Evolutionary conservation across 1,139 yeast genomes (phyloP).

Genomic region (Scheffersomyces quercinus): DNA sequence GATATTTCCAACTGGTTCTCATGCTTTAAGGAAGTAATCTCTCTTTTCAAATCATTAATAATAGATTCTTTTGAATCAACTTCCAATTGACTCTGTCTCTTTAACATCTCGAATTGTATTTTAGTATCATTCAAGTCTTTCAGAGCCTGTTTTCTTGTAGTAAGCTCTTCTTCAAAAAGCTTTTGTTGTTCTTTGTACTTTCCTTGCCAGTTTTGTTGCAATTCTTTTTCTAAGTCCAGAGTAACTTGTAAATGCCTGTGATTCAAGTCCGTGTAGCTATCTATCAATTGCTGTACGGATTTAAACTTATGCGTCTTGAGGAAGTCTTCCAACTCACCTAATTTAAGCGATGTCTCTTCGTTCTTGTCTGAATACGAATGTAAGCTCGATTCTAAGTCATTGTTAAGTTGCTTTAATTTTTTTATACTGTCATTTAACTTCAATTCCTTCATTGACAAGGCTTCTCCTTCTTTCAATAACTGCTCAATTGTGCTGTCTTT

Average conservation of each 20-base stretch:
- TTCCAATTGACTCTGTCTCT: slow-evolving; percentile 39
- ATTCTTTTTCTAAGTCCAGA: slow-evolving; percentile 21
- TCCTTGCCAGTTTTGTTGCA: slow-evolving; percentile 32
- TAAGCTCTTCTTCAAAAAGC: slow-evolving; percentile 35
- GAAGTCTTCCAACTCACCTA: slow-evolving; percentile 37
- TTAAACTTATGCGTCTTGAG: slow-evolving; percentile 28
- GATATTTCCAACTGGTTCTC: slow-evolving; percentile 48
- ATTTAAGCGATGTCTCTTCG: slow-evolving; percentile 25
- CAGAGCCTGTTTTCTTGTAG: slow-evolving; percentile 25
- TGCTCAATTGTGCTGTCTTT: slow-evolving; percentile 59
- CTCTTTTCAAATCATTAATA: slow-evolving; percentile 27
- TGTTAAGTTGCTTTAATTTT: slow-evolving; percentile 53
- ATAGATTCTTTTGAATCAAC: slow-evolving; percentile 28
- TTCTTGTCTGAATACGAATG: slow-evolving; percentile 33
- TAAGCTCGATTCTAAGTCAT: slow-evolving; percentile 40
- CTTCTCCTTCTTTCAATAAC: slow-evolving; percentile 77
- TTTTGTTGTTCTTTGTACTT: slow-evolving; percentile 40
- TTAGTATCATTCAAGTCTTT: slow-evolving; percentile 40
- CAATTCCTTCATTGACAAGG: slow-evolving; percentile 72
- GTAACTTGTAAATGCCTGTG: slow-evolving; percentile 14
- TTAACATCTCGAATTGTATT: slow-evolving; percentile 41
- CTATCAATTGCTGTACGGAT: slow-evolving; percentile 26
- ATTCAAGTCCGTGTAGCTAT: slow-evolving; percentile 14
- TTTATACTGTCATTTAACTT: slow-evolving; percentile 69
- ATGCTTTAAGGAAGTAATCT: slow-evolving; percentile 27